These are phyloP conservation scores for Amanita phalloides DNA, from an alignment of 768 basidiomycete species.

Conservation along the genomic window DNA sequence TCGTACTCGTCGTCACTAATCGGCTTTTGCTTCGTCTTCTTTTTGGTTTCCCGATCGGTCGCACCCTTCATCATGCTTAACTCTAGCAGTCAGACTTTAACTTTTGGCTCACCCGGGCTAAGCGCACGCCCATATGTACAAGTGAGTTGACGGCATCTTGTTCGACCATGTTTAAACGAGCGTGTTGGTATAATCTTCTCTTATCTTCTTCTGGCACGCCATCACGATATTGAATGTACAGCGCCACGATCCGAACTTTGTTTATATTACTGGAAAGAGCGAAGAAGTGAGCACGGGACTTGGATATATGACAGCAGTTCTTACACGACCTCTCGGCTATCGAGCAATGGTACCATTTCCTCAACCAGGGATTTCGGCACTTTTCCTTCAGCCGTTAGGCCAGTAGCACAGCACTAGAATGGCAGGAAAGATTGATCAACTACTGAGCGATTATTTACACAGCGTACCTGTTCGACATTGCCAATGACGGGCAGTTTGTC, in stretches of 20 bases:
- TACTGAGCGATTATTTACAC: constrained; percentile 9
- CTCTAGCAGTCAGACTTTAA: neutral
- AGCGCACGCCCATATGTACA: constrained; percentile 69
- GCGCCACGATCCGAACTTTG: constrained; percentile 93
- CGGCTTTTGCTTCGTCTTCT: constrained; percentile 60
- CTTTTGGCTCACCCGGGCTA: constrained; percentile 55
- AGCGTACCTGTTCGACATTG: constrained; percentile 76
- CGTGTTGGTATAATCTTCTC: constrained; percentile 90
- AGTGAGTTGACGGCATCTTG: constrained; percentile 92
- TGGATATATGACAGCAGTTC: constrained; percentile 10
- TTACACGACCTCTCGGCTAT: constrained; percentile 76
- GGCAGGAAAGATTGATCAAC: neutral
- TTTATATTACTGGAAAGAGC: constrained; percentile 53
- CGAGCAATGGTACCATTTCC: constrained; percentile 96
- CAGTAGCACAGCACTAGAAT: constrained; percentile 83
- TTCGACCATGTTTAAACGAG: constrained; percentile 74
- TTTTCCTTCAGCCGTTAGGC: constrained; percentile 84
- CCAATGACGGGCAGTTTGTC: constrained; percentile 77
- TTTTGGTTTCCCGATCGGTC: constrained; percentile 72
- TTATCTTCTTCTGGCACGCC: constrained; percentile 99
- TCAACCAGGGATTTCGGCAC: constrained; percentile 91
- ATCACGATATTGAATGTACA: constrained; percentile 91
- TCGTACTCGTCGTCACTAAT: constrained; percentile 91
- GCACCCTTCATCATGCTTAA: constrained; percentile 37
- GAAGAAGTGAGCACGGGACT: neutral